These are phyloP conservation scores for Erysimum cheiri DNA, from an alignment of 441 rosid genomes.

Conservation along the genomic window DNA sequence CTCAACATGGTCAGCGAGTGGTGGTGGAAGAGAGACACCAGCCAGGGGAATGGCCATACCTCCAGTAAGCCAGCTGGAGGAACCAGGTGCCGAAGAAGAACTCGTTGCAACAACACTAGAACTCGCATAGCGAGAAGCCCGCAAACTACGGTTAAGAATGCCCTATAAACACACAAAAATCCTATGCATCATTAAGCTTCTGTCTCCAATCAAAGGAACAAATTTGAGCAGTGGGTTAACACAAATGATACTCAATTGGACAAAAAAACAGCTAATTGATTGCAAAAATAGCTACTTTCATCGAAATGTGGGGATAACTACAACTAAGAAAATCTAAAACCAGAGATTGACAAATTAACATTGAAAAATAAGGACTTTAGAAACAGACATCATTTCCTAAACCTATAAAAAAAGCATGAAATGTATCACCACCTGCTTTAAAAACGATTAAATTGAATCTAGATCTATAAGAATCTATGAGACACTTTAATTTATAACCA, in stretches of 20 bases:
- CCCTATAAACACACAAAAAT: slow-evolving; percentile 47
- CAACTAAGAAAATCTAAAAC: neutral
- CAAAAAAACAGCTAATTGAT: neutral
- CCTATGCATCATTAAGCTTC: neutral
- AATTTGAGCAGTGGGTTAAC: neutral
- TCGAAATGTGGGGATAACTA: neutral
- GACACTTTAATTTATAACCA: neutral
- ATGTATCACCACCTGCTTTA: neutral
- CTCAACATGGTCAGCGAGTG: slow-evolving; percentile 57
- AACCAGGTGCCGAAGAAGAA: slow-evolving; percentile 43
- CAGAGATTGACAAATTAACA: neutral
- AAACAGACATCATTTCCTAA: neutral
- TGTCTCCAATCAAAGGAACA: neutral
- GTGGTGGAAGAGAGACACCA: slow-evolving; percentile 58
- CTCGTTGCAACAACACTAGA: slow-evolving; percentile 53
- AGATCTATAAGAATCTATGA: slow-evolving; percentile 30
- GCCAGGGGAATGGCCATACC: slow-evolving; percentile 54
- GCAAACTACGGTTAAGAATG: slow-evolving; percentile 36
- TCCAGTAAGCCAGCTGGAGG: neutral
- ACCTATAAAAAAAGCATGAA: neutral
- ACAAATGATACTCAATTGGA: neutral
- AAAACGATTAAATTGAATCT: neutral
- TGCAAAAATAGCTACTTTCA: slow-evolving; percentile 5
- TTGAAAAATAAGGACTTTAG: slow-evolving; percentile 4
- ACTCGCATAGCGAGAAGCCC: slow-evolving; percentile 55